Base-by-base conservation (phyloP, 305 asterid species). In the Caryopteris hybrid region DNA sequence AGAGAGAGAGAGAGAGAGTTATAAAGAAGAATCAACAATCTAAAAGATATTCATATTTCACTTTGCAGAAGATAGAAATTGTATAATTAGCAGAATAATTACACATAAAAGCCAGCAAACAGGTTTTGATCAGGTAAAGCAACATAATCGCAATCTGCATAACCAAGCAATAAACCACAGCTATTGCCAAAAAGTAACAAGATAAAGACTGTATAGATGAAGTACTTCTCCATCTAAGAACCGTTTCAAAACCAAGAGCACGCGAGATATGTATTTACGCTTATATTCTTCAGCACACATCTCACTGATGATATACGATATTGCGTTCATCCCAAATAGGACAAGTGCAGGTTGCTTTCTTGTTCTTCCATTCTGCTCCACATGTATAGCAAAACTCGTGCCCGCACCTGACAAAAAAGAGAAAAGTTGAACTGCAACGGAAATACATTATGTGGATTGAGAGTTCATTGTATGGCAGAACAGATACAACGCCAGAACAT, bases 311-410 rank as follows among this genome's bases (percentile, higher is more conserved):
- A 20, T 72, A 41, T 20, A 72, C 22, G 48, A 76, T 42, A 57
- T 77, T 74, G 27, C 50, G 72, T 54, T 84, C 96, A 27, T 81
- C 85, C 94, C 87, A 83, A 22, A 83, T 63, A 0, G 78, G 82
- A 36, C 94, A 88, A 0, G 5, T 20, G 72, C 91, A 86, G 7
- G 86, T 78, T 6, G 85, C 72, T 70, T 66, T 86, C 78, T 86
- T 83, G 11, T 76, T 48, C 66, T 54, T 76, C 91, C 96, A 85
- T 38, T 79, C 82, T 41, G 78, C 81, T 70, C 94, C 90, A 66
- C 90, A 88, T 0, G 71, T 71, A 23, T 86, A 89, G 68, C 96
- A 86, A 27, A 89, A 89, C 79, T 86, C 87, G 23, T 83, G 74
- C n/a, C 92, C 88, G 48, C 92, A 84, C 68, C 90, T 85, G 75